Percentiles rank a stretch among this genome's conserved stretches.
Evolutionary conservation across 495 filamentous ascomycete species (phyloP).

Genomic region (Penicillium longicatenatum): DNA sequence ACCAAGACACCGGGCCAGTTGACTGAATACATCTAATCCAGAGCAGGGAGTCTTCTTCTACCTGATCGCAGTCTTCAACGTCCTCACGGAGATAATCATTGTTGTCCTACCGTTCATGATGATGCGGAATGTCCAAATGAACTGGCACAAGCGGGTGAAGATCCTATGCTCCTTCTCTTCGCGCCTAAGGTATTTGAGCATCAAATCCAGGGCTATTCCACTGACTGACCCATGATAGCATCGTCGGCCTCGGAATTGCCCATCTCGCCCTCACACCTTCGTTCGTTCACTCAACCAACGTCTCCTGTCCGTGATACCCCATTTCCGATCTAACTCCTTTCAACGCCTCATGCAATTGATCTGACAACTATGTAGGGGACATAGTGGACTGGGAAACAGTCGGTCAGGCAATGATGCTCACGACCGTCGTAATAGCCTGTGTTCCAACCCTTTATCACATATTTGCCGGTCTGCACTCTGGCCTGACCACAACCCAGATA

Average conservation of each 20-base stretch:
- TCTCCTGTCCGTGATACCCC: slow-evolving; percentile 21
- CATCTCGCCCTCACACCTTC: slow-evolving; percentile 23
- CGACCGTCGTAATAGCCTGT: slow-evolving; percentile 32
- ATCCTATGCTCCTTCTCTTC: slow-evolving; percentile 28
- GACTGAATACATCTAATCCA: not conserved
- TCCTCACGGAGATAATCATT: slow-evolving; percentile 27
- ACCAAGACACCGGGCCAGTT: not conserved
- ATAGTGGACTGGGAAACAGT: slow-evolving; percentile 14
- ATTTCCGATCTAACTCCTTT: not conserved
- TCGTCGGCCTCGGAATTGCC: slow-evolving; percentile 25
- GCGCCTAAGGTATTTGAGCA: slow-evolving; percentile 18
- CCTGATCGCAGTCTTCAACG: slow-evolving; percentile 24
- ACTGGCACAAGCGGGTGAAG: slow-evolving; percentile 19
- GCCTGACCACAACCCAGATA: slow-evolving; percentile 33
- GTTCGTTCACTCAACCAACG: slow-evolving; percentile 23
- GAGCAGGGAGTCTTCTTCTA: slow-evolving; percentile 23
- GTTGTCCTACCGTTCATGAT: slow-evolving; percentile 25
- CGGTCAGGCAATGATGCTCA: slow-evolving; percentile 31
- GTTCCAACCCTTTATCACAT: slow-evolving; percentile 41
- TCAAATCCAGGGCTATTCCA: not conserved
- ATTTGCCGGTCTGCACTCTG: slow-evolving; percentile 38
- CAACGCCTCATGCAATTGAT: not conserved
- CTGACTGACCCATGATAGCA: slow-evolving; percentile 12
- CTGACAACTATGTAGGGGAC: slow-evolving; percentile 21
- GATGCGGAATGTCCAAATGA: slow-evolving; percentile 31